Evolutionary conservation across 2,329 filamentous ascomycete species (phyloP).

Genomic region (Diaporthe citri): DNA sequence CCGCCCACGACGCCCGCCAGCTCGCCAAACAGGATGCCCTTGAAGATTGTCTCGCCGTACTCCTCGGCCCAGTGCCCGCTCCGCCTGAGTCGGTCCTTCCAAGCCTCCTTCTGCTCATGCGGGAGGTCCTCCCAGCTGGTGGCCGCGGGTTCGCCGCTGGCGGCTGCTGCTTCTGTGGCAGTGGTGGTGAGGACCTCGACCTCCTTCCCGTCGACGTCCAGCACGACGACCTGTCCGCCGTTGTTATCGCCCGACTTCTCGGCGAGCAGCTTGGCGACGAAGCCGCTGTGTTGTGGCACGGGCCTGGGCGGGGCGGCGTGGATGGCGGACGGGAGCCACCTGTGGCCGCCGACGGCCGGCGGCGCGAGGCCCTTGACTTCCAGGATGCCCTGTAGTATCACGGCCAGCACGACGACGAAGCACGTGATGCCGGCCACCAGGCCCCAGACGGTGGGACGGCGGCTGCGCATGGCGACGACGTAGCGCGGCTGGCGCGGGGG

Average conservation of each 20-base stretch:
- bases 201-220: constrained; percentile 42
- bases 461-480: constrained; percentile 73
- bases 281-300: constrained; percentile 24
- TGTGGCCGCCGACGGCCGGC: constrained; percentile 66
- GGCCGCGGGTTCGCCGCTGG: not conserved
- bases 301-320: constrained; percentile 10
- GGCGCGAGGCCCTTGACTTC: constrained; percentile 71
- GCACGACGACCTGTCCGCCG: constrained; percentile 40
- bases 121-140: constrained; percentile 77
- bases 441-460: constrained; percentile 62
- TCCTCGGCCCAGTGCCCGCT: constrained; percentile 84
- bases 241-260: constrained; percentile 31
- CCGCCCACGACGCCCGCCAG: constrained; percentile 73
- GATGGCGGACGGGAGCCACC: constrained; percentile 65
- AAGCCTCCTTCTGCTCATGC: constrained; percentile 71
- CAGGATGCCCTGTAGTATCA: constrained; percentile 73
- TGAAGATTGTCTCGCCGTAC: constrained; percentile 82
- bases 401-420: constrained; percentile 70
- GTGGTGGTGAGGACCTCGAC: constrained; percentile 47
- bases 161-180: not conserved
- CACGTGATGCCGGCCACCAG: constrained; percentile 67
- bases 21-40: constrained; percentile 82
- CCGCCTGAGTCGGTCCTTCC: constrained; percentile 74
- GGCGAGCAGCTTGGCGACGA: constrained; percentile 37
- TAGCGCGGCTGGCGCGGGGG: constrained; percentile 73